Base-by-base conservation (phyloP, 106 monocot genomes). In the Acorus gramineus region DNA sequence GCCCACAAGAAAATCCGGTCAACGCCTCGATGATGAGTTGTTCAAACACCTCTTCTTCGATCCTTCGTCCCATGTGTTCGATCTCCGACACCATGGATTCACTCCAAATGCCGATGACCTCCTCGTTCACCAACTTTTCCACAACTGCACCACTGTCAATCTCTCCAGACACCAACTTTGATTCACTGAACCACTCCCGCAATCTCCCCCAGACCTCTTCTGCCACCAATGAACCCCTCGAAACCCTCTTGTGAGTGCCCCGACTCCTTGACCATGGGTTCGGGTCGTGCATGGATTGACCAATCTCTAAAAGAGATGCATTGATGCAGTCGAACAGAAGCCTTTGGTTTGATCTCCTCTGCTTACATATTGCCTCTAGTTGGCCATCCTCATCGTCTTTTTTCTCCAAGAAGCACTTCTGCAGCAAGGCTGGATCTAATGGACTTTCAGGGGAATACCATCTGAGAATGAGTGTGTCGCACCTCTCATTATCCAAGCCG, bases 281-380 rank as follows among this genome's bases (percentile, higher is more conserved):
- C 5, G 69, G 58, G 67, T 60, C 45, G 6, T 54, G 11, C 6
- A 73, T 42, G 6, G 2, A 43, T 28, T 28, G 28, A 28, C 76
- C 77, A 4, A 89, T 68, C 42, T 86, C 81, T 56, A 81, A 57
- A 2, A 94, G 69, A 3, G 84, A 83, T 5, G 45, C 60, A 68
- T 94, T 94, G 50, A 84, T 83, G 59, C 81, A 79, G 59, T 94
- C 93, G 52, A 99, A 99, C n/a, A 89, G 64, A 11, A 99, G 80
- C 69, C 77, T 83, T 77, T 78, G 79, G 55, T 77, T 82, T 3
- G 98, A 92, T 42, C 84, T 70, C 60, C 70, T 76, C 69, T 76
- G 83, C 61, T 75, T 76, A 67, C 77, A 81, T 60, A 78, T 82
- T 1, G 80, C 74, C 45, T 71, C 85, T 59, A 28, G 28, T 28